Evolutionary conservation across 1,284 basidiomycete genomes (phyloP).

Genomic region (Abortiporus biennis): DNA sequence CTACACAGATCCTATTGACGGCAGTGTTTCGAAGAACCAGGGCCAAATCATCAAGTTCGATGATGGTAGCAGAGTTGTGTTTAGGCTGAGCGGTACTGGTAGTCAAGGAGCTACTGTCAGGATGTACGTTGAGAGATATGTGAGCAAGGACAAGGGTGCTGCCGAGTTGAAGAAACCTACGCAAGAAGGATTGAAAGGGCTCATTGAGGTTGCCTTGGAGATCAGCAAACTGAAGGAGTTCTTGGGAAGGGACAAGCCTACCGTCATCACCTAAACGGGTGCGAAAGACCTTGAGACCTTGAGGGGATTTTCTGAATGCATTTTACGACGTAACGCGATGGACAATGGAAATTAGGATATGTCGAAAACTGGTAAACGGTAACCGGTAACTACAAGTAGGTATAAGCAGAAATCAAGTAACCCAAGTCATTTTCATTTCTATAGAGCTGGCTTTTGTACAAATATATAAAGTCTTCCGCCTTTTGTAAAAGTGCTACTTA

Average conservation of each 20-base stretch:
- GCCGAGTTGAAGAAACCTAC: slow-evolving; percentile 74
- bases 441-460: too few species aligned
- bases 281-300: too few species aligned
- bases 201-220: slow-evolving; percentile 91
- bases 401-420: too few species aligned
- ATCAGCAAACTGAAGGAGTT: slow-evolving; percentile 83
- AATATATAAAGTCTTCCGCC: too few species aligned
- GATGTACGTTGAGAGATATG: slow-evolving; percentile 92
- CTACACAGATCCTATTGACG: slow-evolving; percentile 97
- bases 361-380: too few species aligned
- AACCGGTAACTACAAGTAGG: too few species aligned
- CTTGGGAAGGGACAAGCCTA: slow-evolving; percentile 85
- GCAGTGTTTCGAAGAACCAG: slow-evolving; percentile 91
- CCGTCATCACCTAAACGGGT: slow-evolving; percentile 90
- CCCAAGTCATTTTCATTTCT: too few species aligned
- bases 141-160: slow-evolving; percentile 62
- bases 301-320: too few species aligned
- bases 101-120: slow-evolving; percentile 93
- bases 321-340: too few species aligned
- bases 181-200: slow-evolving; percentile 86
- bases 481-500: too few species aligned
- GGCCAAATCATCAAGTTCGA: slow-evolving; percentile 90
- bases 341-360: too few species aligned
- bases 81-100: slow-evolving; percentile 94
- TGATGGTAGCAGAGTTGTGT: slow-evolving; percentile 92